Percentiles rank a stretch among this genome's conserved stretches.
Evolutionary conservation across 352 stramenopile genomes (phyloP).

Genomic region (Phytopythium helicoides): DNA sequence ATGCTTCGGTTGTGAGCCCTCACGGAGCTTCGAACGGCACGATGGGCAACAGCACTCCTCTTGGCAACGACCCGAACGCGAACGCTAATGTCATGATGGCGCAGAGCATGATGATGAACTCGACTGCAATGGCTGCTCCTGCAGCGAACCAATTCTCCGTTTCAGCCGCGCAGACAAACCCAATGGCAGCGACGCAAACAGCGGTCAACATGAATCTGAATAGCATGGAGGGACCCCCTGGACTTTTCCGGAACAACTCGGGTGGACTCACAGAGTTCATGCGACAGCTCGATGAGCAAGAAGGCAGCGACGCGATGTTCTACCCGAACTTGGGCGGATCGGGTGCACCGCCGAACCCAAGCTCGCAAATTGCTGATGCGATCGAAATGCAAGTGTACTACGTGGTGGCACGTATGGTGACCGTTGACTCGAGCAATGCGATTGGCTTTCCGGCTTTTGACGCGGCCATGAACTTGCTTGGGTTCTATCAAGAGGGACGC

Average conservation of each 20-base stretch:
- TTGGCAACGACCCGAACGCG: slow-evolving; percentile 30
- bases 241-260: slow-evolving; percentile 73
- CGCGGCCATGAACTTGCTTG: slow-evolving; percentile 58
- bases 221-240: slow-evolving; percentile 66
- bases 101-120: slow-evolving; percentile 71
- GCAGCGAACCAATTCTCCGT: slow-evolving; percentile 59
- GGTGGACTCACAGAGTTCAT: slow-evolving; percentile 77
- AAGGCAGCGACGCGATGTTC: slow-evolving; percentile 54
- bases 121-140: slow-evolving; percentile 32
- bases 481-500: slow-evolving; percentile 77
- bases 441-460: slow-evolving; percentile 84
- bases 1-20: slow-evolving; percentile 40
- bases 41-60: slow-evolving; percentile 19
- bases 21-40: slow-evolving; percentile 28
- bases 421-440: slow-evolving; percentile 60
- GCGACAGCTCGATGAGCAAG: slow-evolving; percentile 70
- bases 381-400: slow-evolving; percentile 85
- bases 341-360: slow-evolving; percentile 18
- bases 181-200: slow-evolving; percentile 29
- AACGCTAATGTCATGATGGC: slow-evolving; percentile 45
- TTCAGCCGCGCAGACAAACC: slow-evolving; percentile 19
- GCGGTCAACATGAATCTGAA: slow-evolving; percentile 35
- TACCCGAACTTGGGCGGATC: slow-evolving; percentile 53
- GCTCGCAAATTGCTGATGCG: slow-evolving; percentile 52
- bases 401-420: slow-evolving; percentile 75